phyloP scores from a whole-genome alignment of 331 rosid species.

The Acacia pycnantha region DNA sequence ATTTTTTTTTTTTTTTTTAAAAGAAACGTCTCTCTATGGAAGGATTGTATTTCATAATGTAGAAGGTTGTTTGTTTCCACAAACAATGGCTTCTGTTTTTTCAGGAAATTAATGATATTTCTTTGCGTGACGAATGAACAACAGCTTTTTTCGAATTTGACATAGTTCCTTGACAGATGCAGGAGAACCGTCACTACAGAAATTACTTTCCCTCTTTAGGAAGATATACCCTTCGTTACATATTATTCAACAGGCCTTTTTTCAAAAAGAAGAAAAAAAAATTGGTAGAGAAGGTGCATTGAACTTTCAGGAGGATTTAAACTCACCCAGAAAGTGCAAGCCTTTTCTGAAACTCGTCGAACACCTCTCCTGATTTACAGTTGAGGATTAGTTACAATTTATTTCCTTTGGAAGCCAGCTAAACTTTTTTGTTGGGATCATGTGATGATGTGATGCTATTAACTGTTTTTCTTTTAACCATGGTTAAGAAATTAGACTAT shows the following conservation, averaged over 20 bases:
- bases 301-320: not conserved
- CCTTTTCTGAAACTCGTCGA: not conserved
- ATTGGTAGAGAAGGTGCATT: not conserved
- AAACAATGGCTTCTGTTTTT: not conserved
- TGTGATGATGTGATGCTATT: not conserved
- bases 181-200: not conserved
- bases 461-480: not conserved
- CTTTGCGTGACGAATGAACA: not conserved
- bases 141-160: not conserved
- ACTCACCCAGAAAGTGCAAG: not conserved
- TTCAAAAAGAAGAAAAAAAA: too few relatives aligned
- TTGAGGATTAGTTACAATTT: not conserved
- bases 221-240: not conserved
- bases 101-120: conserved; percentile 29
- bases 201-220: not conserved
- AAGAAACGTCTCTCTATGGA: conserved; percentile 22
- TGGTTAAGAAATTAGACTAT: not conserved
- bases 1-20: not conserved
- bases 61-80: conserved; percentile 24
- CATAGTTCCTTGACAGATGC: not conserved
- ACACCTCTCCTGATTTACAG: not conserved
- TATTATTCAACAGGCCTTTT: too few relatives aligned
- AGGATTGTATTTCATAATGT: conserved; percentile 38
- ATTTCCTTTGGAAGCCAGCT: not conserved
- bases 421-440: not conserved